These are phyloP conservation scores for Deinandra increscens DNA, from an alignment of 129 eudicot species.

Conservation along the genomic window DNA sequence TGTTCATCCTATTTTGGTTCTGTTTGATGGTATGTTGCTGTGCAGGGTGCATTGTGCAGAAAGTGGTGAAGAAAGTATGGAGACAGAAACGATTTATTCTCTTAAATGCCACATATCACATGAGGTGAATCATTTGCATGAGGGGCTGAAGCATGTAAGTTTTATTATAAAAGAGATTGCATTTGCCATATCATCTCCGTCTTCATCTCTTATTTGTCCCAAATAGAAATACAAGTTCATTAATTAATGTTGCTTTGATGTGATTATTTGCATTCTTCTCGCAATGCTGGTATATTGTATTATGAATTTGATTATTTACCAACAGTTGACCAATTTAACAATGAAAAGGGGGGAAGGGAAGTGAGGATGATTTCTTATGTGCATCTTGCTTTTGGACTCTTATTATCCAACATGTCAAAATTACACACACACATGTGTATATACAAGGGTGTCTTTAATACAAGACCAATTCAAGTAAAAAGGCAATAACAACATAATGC, in stretches of 20 bases:
- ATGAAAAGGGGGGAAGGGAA: not conserved
- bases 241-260: not conserved
- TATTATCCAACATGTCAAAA: not conserved
- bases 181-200: not conserved
- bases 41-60: slow-evolving; percentile 89
- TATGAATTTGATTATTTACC: not conserved
- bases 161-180: slow-evolving; percentile 4
- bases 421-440: not conserved
- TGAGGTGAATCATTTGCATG: slow-evolving; percentile 96
- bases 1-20: slow-evolving; percentile 1
- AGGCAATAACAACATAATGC: no score
- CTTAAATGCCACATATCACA: slow-evolving; percentile 98
- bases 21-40: slow-evolving; percentile 22
- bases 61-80: slow-evolving; percentile 97
- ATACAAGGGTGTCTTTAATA: no score
- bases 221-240: not conserved
- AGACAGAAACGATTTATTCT: slow-evolving; percentile 73
- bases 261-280: not conserved
- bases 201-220: not conserved
- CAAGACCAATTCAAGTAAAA: no score
- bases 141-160: slow-evolving; percentile 90
- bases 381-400: not conserved
- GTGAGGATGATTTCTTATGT: not conserved
- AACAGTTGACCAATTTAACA: not conserved
- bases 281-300: not conserved